phyloP scores from a whole-genome alignment of 2,329 filamentous ascomycete species.

The Neophaeococcomyces aloes region DNA sequence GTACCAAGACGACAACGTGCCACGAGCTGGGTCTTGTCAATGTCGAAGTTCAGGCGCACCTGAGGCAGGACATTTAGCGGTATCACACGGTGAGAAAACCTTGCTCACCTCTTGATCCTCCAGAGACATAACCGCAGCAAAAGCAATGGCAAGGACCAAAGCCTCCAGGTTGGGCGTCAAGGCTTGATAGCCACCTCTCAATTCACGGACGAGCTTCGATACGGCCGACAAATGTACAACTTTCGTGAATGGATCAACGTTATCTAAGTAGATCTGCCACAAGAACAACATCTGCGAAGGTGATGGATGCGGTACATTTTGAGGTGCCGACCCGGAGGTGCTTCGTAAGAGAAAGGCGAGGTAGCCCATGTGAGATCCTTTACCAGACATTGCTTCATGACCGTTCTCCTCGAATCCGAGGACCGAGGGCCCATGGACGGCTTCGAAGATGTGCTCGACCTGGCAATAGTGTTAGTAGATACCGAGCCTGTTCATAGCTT shows the following conservation, averaged over 20 bases:
- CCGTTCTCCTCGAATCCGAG: no score
- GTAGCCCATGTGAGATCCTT: no score
- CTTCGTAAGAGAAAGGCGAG: no score
- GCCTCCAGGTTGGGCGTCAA: conserved; percentile 41
- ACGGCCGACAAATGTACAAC: conserved; percentile 26
- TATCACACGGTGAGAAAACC: no score
- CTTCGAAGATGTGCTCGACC: no score
- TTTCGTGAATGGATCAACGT: conserved; percentile 36
- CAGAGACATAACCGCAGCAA: conserved; percentile 46
- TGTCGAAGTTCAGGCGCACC: no score
- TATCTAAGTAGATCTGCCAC: conserved; percentile 41
- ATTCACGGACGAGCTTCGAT: conserved; percentile 24
- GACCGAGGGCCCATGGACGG: no score
- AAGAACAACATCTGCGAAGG: conserved; percentile 48
- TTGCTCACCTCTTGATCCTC: conserved; percentile 45
- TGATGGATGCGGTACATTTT: conserved; percentile 31
- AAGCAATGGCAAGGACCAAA: conserved; percentile 49
- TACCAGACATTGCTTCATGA: no score
- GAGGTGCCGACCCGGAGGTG: no score
- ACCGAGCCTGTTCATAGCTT: no score
- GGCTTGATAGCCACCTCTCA: conserved; percentile 25
- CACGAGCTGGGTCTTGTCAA: conserved; percentile 32
- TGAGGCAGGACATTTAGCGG: no score
- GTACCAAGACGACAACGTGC: conserved; percentile 43
- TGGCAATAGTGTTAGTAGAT: no score